Evolutionary conservation across 805 yeast genomes (phyloP).

Genomic region (Sugiyamaella qingdaonensis): DNA sequence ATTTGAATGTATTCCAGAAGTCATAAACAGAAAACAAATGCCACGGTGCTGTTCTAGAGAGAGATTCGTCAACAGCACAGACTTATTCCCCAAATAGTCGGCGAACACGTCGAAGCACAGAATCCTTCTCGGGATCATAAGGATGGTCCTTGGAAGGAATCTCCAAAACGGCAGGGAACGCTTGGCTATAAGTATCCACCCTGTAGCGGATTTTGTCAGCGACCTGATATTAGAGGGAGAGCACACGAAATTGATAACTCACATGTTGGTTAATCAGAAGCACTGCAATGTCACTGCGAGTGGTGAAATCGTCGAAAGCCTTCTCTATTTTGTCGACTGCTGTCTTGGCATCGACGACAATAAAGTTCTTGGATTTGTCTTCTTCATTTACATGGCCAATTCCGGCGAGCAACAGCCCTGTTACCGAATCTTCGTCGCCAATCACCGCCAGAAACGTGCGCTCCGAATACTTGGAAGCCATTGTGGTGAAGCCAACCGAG

Average conservation of each 20-base stretch:
- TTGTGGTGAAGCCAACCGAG: not conserved
- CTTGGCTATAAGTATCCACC: conserved; percentile 79
- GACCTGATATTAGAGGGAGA: conserved; percentile 31
- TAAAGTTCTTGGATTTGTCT: conserved; percentile 70
- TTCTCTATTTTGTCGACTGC: conserved; percentile 67
- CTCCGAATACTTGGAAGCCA: conserved; percentile 43
- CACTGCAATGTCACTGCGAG: conserved; percentile 87
- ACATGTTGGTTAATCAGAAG: conserved; percentile 85
- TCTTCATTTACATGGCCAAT: conserved; percentile 71
- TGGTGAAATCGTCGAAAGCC: conserved; percentile 72
- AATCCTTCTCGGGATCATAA: conserved; percentile 97
- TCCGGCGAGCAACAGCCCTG: conserved; percentile 94
- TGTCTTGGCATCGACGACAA: conserved; percentile 77
- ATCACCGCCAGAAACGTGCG: conserved; percentile 87
- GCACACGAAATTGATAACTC: conserved; percentile 9
- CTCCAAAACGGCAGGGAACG: conserved; percentile 95
- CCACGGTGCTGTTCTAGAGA: too few relatives aligned
- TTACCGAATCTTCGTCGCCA: conserved; percentile 97
- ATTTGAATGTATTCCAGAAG: too few relatives aligned
- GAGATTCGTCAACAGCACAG: too few relatives aligned
- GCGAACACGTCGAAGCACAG: conserved; percentile 89
- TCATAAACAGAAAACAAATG: too few relatives aligned
- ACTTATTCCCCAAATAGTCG: conserved; percentile 90
- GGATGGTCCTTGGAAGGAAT: conserved; percentile 99
- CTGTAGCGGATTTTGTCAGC: conserved; percentile 83